A percentile compares a stretch with the other conserved stretches of the same genome.
Conservation (phyloP, 805 yeast species). For the Novakomyces olei region DNA sequence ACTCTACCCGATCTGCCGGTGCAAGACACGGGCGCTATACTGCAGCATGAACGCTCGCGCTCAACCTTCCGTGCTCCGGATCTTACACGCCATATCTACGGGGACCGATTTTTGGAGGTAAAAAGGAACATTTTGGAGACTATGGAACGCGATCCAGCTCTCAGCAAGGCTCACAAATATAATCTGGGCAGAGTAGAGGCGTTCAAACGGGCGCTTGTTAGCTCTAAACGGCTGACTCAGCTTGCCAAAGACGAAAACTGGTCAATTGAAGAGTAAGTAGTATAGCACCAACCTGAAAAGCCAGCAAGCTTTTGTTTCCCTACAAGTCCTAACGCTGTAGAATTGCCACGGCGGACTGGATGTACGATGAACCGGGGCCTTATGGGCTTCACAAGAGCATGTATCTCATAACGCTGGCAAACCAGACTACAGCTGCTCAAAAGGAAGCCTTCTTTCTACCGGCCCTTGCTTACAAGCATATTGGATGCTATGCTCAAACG, state of each 20-base stretch:
- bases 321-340: too few species aligned
- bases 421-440: constrained; percentile 5
- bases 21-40: too few species aligned
- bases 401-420: neutral
- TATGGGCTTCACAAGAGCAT: neutral
- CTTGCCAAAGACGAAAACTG: neutral
- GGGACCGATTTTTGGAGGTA: neutral
- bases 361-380: neutral
- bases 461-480: neutral
- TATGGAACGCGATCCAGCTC: neutral
- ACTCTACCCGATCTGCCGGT: too few species aligned
- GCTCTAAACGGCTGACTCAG: neutral
- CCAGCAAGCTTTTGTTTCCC: too few species aligned
- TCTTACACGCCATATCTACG: neutral
- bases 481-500: constrained; percentile 7
- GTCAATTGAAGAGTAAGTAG: neutral
- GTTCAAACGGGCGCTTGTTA: neutral
- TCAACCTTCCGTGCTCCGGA: neutral
- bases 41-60: neutral
- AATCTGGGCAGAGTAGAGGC: neutral
- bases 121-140: neutral
- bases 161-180: neutral
- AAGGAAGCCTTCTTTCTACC: constrained; percentile 3
- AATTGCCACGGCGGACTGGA: too few species aligned
- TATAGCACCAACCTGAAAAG: too few species aligned